These are phyloP conservation scores for Metschnikowia henanensis DNA, from an alignment of 805 yeast species.

Conservation along the genomic window DNA sequence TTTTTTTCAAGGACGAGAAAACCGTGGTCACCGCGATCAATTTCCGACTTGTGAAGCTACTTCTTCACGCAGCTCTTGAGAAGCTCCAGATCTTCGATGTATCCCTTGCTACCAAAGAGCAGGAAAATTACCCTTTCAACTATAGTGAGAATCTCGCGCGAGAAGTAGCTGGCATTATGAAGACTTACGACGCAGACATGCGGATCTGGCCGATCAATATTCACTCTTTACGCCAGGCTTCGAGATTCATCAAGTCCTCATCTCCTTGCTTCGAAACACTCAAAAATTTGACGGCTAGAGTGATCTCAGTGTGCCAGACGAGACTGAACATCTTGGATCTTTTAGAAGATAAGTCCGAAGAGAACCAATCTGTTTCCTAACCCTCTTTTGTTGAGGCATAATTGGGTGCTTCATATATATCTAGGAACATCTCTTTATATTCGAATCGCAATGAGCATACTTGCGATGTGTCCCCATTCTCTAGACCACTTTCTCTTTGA, in stretches of 20 bases:
- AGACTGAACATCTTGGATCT: conserved; percentile 15
- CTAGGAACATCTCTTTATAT: no score
- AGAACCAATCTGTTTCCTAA: neutral
- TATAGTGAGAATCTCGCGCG: conserved; percentile 30
- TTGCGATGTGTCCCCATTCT: no score
- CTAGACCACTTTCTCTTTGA: conserved; percentile 31
- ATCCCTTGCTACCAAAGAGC: conserved; percentile 23
- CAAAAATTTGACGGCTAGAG: conserved; percentile 14
- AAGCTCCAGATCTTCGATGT: conserved; percentile 10
- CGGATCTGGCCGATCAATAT: conserved; percentile 37
- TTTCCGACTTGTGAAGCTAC: conserved; percentile 29
- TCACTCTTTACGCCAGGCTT: conserved; percentile 31
- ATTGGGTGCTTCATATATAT: neutral
- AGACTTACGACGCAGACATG: conserved; percentile 35
- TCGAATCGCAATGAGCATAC: no score
- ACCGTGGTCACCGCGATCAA: conserved; percentile 34
- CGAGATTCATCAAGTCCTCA: conserved; percentile 10
- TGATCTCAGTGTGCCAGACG: conserved; percentile 16
- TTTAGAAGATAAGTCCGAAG: conserved; percentile 1
- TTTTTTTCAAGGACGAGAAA: conserved; percentile 36
- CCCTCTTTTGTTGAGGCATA: neutral
- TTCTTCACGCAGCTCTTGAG: conserved; percentile 26
- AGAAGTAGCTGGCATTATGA: conserved; percentile 39
- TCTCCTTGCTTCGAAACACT: conserved; percentile 14
- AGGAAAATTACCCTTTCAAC: conserved; percentile 25